Evolutionary conservation across 306 rosid species (phyloP).

Genomic region (Sicyos edulis): DNA sequence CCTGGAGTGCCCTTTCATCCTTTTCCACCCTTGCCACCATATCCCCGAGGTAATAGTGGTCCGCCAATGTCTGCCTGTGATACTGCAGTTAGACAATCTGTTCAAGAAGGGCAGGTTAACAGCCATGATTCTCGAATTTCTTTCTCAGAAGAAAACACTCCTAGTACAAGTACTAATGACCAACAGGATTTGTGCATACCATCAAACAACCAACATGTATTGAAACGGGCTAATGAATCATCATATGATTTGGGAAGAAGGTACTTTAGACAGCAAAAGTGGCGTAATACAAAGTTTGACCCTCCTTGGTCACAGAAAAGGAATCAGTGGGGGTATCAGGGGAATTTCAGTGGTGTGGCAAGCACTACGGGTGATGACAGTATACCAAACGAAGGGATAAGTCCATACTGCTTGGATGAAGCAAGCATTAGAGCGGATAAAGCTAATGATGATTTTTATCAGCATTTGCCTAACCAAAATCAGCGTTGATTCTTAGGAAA

Average conservation of each 20-base stretch:
- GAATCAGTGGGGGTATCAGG: constrained; percentile 44
- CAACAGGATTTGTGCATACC: constrained; percentile 28
- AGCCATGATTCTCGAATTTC: constrained; percentile 28
- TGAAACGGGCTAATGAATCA: constrained; percentile 47
- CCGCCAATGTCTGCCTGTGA: constrained; percentile 31
- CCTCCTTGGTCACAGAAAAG: constrained; percentile 50
- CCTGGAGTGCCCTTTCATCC: constrained; percentile 88
- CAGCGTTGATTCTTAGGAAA: constrained; percentile 56
- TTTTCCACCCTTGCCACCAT: constrained; percentile 81
- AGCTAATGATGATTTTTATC: constrained; percentile 51
- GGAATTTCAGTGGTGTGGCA: constrained; percentile 33
- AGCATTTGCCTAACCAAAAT: constrained; percentile 52
- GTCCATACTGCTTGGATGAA: constrained; percentile 47
- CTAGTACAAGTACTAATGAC: constrained; percentile 45
- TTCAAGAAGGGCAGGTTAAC: constrained; percentile 35
- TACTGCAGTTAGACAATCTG: constrained; percentile 29
- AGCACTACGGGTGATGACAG: constrained; percentile 44
- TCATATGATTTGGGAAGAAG: constrained; percentile 56
- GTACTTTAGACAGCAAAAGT: constrained; percentile 81
- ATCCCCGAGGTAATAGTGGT: constrained; percentile 44
- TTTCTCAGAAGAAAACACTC: constrained; percentile 43
- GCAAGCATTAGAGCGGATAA: constrained; percentile 51
- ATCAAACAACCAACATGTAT: constrained; percentile 26
- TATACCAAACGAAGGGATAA: constrained; percentile 44
- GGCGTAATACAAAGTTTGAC: constrained; percentile 53